Evolutionary conservation across 257 asterid genomes (phyloP), one percentile per base, ranked within the genome.

Genomic region (Euphrasia confusa): DNA sequence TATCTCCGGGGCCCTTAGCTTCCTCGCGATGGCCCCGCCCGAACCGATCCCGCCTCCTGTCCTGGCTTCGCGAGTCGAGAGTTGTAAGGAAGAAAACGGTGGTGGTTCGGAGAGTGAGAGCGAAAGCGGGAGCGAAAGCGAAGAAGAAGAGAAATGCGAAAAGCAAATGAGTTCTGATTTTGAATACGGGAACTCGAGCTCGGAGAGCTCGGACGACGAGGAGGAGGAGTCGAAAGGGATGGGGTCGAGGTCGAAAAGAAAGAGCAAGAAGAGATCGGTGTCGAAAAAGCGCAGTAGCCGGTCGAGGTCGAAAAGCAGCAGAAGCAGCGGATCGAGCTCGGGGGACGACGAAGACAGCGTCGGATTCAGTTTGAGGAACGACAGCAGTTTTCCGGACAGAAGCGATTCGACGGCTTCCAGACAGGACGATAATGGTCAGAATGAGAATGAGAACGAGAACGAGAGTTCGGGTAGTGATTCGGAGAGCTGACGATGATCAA

Each of bases 1-100:
- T 60, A 75, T 87, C 11, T 80, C 86, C 7, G 88, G 85, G n/a
- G 90, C 94, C 7, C 83, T 86, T 10, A 68, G 74, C 71, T 86
- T 80, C 70, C 84, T 84, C 2, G 79, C 86, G 3, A 71, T 74
- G 79, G 84, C 90, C 13, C 78, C 77, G 0, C 81, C 83, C 0
- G 80, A 80, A 48, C 82, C 90, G 2, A 52, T 81, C 8, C 95
- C 86, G 4, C 73, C 74, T 18, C 72, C 88, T 26, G 71, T 72
- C 11, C 32, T 67, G 4, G 71, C 79, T 0, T 39, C 80, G 1
- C 64, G 80, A 57, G 78, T 58, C 15, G 42, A 63, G 5, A 59
- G 75, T 4, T 39, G 69, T 5, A 65, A 74, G 24, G 24, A 21
- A 21, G 24, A 21, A 21, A 21, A 21, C 24, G 24, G 1, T 21